These are phyloP conservation scores for Solanum sejunctum DNA, from an alignment of 257 asterid genomes.

Conservation along the genomic window DNA sequence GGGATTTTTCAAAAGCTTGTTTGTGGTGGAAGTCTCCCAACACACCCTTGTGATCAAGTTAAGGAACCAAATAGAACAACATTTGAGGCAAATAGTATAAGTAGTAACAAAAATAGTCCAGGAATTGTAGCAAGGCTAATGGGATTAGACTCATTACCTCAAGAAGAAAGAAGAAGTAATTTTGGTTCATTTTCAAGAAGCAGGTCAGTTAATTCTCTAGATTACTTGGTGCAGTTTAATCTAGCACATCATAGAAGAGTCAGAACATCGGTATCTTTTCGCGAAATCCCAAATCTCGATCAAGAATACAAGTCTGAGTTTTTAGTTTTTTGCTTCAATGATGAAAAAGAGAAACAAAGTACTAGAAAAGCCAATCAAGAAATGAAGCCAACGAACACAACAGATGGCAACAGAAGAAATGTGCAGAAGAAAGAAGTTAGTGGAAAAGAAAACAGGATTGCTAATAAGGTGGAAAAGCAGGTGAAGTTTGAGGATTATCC, in stretches of 20 bases:
- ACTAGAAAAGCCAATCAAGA: background rate
- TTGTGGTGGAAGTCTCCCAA: constrained; percentile 34
- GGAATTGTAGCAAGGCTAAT: constrained; percentile 55
- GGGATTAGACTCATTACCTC: constrained; percentile 53
- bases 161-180: background rate
- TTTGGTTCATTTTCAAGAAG: constrained; percentile 41
- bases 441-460: background rate
- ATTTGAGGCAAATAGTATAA: background rate
- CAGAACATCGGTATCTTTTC: constrained; percentile 35
- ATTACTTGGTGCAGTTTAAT: constrained; percentile 29
- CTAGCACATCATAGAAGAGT: constrained; percentile 28
- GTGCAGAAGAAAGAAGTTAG: background rate
- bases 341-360: background rate
- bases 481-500: background rate
- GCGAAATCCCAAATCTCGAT: constrained; percentile 7
- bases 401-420: background rate
- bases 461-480: constrained; percentile 21
- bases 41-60: constrained; percentile 38
- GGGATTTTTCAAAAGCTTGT: constrained; percentile 17
- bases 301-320: background rate
- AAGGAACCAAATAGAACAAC: background rate
- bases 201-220: constrained; percentile 41
- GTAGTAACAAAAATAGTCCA: constrained; percentile 9
- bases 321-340: background rate
- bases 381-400: background rate